Evolutionary conservation across 2,329 filamentous ascomycete genomes (phyloP).

Genomic region (Periconia macrospinosa): DNA sequence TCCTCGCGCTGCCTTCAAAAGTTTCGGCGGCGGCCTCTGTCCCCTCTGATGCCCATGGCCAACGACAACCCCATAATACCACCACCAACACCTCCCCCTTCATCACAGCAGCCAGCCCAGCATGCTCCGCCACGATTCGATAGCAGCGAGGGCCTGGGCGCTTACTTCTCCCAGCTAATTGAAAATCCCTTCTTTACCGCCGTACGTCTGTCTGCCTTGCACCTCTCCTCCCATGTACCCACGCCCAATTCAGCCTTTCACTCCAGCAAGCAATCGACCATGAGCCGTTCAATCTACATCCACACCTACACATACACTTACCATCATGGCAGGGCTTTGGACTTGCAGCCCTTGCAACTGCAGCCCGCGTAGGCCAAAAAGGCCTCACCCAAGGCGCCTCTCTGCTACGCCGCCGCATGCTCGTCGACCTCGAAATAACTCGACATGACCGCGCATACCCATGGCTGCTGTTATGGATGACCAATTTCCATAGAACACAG

Average conservation of each 20-base stretch:
- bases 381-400: conserved; percentile 72
- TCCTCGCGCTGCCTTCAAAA: conserved; percentile 1
- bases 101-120: conserved; percentile 40
- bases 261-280: conserved; percentile 27
- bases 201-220: conserved; percentile 46
- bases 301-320: background rate
- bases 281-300: conserved; percentile 26
- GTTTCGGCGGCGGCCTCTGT: conserved; percentile 5
- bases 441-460: conserved; percentile 90
- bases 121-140: conserved; percentile 24
- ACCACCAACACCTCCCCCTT: conserved; percentile 22
- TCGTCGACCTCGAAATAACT: conserved; percentile 95
- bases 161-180: conserved; percentile 49
- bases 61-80: conserved; percentile 33
- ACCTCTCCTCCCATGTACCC: no score
- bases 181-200: conserved; percentile 59
- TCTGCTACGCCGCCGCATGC: conserved; percentile 78
- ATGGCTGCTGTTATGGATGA: conserved; percentile 95
- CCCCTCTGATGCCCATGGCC: conserved; percentile 27
- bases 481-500: conserved; percentile 71
- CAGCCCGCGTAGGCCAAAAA: conserved; percentile 77
- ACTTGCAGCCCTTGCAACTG: conserved; percentile 84
- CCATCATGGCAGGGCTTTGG: conserved; percentile 69
- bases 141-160: conserved; percentile 36
- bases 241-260: no score